Conservation (phyloP, 192 early-diverging fungal genomes). For the Geranomyces michiganensis region DNA sequence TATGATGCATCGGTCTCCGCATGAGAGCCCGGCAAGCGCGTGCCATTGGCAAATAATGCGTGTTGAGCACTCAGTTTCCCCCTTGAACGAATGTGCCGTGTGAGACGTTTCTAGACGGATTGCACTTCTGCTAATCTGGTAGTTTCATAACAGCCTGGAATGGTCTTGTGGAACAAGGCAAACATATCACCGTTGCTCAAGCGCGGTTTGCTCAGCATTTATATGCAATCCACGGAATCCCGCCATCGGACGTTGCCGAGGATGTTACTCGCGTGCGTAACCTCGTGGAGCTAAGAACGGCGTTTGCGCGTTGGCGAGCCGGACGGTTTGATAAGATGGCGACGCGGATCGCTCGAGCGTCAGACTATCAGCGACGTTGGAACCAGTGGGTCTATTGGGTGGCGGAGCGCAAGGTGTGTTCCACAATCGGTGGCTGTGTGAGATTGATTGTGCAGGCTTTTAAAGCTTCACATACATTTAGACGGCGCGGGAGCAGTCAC, state of each 20-base stretch:
- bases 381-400: not conserved
- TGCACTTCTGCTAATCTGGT: no score
- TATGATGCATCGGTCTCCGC: no score
- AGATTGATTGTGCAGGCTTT: no score
- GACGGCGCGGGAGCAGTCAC: no score
- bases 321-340: not conserved
- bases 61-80: no score
- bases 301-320: not conserved
- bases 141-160: not conserved
- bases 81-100: no score
- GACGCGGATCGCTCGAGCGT: not conserved
- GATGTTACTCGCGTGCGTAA: not conserved
- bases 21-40: no score
- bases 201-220: not conserved
- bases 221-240: not conserved
- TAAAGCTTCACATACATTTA: no score
- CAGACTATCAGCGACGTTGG: not conserved
- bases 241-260: not conserved
- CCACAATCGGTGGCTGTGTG: no score
- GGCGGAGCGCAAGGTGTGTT: not conserved
- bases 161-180: not conserved
- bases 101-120: no score
- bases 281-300: not conserved
- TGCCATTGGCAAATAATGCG: no score
- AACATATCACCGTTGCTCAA: not conserved